Percentiles rank a stretch among this genome's conserved stretches.
Evolutionary conservation across 805 yeast genomes (phyloP).

Genomic region (Candida succiphila): DNA sequence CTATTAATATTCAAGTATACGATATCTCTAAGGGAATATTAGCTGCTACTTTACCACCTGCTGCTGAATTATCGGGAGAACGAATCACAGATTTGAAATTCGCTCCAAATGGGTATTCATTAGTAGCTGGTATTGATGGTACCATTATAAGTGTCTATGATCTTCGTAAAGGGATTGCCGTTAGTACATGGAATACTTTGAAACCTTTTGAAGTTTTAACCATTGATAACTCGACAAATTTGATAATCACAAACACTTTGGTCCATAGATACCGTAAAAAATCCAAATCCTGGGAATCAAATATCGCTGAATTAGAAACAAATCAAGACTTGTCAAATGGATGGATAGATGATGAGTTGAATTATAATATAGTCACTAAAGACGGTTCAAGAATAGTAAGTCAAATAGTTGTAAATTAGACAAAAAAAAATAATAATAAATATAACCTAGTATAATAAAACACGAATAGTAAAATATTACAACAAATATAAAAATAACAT

Average conservation of each 20-base stretch:
- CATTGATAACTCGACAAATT: slow-evolving; percentile 11
- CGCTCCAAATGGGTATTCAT: slow-evolving; percentile 60
- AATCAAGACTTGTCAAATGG: too few species aligned
- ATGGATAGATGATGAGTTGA: too few species aligned
- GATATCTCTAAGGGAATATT: slow-evolving; percentile 28
- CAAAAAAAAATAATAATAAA: too few species aligned
- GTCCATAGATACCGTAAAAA: slow-evolving; percentile 12
- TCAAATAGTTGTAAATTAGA: too few species aligned
- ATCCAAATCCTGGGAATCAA: slow-evolving; percentile 10
- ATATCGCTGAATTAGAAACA: background rate
- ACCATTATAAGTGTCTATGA: slow-evolving; percentile 8
- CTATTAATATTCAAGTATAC: slow-evolving; percentile 24
- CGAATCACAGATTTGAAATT: slow-evolving; percentile 23
- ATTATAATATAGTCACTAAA: too few species aligned
- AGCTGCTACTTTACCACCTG: slow-evolving; percentile 22
- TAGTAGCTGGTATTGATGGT: slow-evolving; percentile 22
- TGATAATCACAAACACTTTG: slow-evolving; percentile 6
- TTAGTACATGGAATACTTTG: too few species aligned
- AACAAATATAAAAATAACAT: too few species aligned
- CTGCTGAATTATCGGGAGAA: slow-evolving; percentile 1
- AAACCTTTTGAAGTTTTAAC: slow-evolving; percentile 2
- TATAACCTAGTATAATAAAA: too few species aligned
- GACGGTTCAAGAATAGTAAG: too few species aligned
- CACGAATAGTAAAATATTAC: too few species aligned
- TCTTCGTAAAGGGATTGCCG: slow-evolving; percentile 18